These are phyloP conservation scores for Acanthamoeba castellanii DNA, from an alignment of 208 protist species.

Conservation along the genomic window DNA sequence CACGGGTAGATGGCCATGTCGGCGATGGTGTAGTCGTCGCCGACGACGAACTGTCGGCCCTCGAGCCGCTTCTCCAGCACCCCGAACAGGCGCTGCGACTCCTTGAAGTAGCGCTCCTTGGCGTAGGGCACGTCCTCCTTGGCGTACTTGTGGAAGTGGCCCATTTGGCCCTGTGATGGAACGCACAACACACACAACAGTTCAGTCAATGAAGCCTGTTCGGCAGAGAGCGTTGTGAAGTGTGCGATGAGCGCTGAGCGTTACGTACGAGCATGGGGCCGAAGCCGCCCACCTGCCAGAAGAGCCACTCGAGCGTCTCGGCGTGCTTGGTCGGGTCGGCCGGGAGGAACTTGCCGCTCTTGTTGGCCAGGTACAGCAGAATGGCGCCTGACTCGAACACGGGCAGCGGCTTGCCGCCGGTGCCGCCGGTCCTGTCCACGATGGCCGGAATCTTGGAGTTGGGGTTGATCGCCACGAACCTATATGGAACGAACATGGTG, in stretches of 20 bases:
- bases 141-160: slow-evolving; percentile 78
- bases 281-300: slow-evolving; percentile 89
- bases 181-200: background rate
- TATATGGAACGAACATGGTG: background rate
- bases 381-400: slow-evolving; percentile 91
- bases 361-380: slow-evolving; percentile 91
- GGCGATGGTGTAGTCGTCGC: slow-evolving; percentile 87
- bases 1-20: slow-evolving; percentile 86
- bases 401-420: slow-evolving; percentile 75
- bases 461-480: slow-evolving; percentile 88
- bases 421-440: slow-evolving; percentile 79
- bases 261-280: slow-evolving; percentile 84
- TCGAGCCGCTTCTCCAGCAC: slow-evolving; percentile 86
- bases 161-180: slow-evolving; percentile 46
- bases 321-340: slow-evolving; percentile 59
- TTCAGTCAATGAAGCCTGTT: slow-evolving; percentile 13
- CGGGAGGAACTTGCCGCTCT: slow-evolving; percentile 85
- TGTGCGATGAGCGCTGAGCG: too few relatives aligned
- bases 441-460: slow-evolving; percentile 91
- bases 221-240: background rate
- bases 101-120: slow-evolving; percentile 81
- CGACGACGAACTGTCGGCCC: slow-evolving; percentile 78
- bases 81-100: slow-evolving; percentile 79
- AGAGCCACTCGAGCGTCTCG: slow-evolving; percentile 89
- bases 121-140: slow-evolving; percentile 77